phyloP scores from a whole-genome alignment of 1,139 yeast genomes.

The Sporopachydermia cereana region DNA sequence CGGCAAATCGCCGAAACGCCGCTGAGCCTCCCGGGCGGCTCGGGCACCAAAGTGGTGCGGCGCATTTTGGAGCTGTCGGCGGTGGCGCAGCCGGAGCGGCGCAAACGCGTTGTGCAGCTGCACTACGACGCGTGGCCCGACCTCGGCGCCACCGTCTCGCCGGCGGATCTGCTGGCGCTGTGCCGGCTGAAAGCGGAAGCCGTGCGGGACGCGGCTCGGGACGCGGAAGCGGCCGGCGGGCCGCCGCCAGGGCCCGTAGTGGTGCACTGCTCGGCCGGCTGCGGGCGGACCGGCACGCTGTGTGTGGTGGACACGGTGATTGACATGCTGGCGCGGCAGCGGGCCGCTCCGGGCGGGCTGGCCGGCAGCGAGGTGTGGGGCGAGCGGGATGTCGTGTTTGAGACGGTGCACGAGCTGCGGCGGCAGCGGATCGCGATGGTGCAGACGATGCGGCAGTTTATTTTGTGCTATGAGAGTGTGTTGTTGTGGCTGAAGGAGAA shows the following conservation, averaged over 20 bases:
- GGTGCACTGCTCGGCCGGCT: slow-evolving; percentile 86
- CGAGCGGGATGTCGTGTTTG: slow-evolving; percentile 39
- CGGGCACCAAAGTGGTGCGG: slow-evolving; percentile 17
- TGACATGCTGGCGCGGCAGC: slow-evolving; percentile 27
- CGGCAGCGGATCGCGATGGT: slow-evolving; percentile 76
- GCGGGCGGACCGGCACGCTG: slow-evolving; percentile 86
- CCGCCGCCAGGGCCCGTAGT: slow-evolving; percentile 33
- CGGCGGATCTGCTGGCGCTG: slow-evolving; percentile 40
- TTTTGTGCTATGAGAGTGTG: slow-evolving; percentile 55
- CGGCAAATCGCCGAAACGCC: background rate
- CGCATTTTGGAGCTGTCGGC: slow-evolving; percentile 7
- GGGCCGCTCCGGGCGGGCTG: slow-evolving; percentile 7
- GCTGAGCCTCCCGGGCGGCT: slow-evolving; percentile 14
- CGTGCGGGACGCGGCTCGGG: slow-evolving; percentile 13
- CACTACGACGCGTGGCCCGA: slow-evolving; percentile 78
- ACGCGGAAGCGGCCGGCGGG: slow-evolving; percentile 16
- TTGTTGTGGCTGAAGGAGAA: slow-evolving; percentile 12
- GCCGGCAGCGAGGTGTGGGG: slow-evolving; percentile 9
- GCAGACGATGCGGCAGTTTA: slow-evolving; percentile 64
- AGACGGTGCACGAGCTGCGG: slow-evolving; percentile 48
- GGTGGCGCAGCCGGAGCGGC: background rate
- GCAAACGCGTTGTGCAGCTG: slow-evolving; percentile 40
- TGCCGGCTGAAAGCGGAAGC: slow-evolving; percentile 37
- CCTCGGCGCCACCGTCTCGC: slow-evolving; percentile 53
- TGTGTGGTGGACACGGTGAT: slow-evolving; percentile 61